Percentiles rank a stretch among this genome's conserved stretches.
These are phyloP conservation scores for Iberis amara DNA, from an alignment of 441 rosid species.

Conservation along the genomic window DNA sequence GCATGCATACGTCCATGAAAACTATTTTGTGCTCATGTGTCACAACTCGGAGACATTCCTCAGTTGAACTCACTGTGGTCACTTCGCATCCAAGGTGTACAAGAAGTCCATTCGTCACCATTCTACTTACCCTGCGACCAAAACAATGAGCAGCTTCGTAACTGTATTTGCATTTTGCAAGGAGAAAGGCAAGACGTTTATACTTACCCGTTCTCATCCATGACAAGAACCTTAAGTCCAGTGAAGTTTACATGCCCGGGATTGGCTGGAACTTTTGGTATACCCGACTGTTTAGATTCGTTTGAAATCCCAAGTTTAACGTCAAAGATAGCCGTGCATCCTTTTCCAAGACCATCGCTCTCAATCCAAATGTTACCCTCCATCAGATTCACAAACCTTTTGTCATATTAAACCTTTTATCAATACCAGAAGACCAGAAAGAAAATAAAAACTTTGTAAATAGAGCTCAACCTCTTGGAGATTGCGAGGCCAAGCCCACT, in stretches of 20 bases:
- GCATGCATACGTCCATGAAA: constrained; percentile 62
- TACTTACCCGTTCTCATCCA: constrained; percentile 88
- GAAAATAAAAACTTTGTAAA: neutral
- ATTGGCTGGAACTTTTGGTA: constrained; percentile 38
- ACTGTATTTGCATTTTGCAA: neutral
- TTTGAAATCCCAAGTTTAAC: constrained; percentile 67
- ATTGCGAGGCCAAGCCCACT: constrained; percentile 99
- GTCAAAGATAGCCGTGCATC: constrained; percentile 69
- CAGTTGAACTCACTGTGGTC: constrained; percentile 55
- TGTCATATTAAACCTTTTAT: constrained; percentile 26
- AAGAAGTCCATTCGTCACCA: constrained; percentile 73
- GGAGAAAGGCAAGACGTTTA: constrained; percentile 16
- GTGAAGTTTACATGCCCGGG: constrained; percentile 50
- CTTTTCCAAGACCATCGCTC: constrained; percentile 88
- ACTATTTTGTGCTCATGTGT: constrained; percentile 71
- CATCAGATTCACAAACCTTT: constrained; percentile 97
- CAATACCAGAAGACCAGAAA: constrained; percentile 1
- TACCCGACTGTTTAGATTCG: constrained; percentile 47
- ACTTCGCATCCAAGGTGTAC: constrained; percentile 88
- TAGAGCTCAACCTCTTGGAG: constrained; percentile 65
- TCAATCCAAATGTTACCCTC: constrained; percentile 95
- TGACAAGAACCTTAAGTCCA: constrained; percentile 85
- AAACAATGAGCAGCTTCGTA: neutral
- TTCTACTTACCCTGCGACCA: constrained; percentile 66
- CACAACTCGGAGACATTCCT: constrained; percentile 60